These are phyloP conservation scores for Coniferiporia sulphurascens DNA, from an alignment of 1,284 basidiomycete species.

Conservation along the genomic window DNA sequence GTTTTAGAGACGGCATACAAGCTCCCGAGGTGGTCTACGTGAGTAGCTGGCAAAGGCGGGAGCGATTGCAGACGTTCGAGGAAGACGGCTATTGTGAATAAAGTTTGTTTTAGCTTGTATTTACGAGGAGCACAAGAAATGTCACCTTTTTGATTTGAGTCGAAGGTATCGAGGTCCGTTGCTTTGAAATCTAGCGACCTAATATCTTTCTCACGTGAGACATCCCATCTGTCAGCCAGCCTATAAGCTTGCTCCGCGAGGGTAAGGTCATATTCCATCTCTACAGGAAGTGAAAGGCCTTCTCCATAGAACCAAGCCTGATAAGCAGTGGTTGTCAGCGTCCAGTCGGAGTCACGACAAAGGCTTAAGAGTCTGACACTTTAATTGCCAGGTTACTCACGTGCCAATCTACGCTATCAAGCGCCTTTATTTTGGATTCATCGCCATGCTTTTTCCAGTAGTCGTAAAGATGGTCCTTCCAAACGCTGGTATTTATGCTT, in stretches of 20 bases:
- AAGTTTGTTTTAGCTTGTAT: not conserved
- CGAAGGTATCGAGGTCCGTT: constrained; percentile 53
- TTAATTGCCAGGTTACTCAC: too few relatives aligned
- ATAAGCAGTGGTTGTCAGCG: constrained; percentile 11
- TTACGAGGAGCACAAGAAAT: constrained; percentile 5
- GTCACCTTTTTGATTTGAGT: constrained; percentile 56
- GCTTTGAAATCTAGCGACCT: constrained; percentile 45
- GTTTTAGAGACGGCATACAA: constrained; percentile 51
- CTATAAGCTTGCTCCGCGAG: constrained; percentile 68
- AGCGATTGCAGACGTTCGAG: too few relatives aligned
- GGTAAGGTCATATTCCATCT: constrained; percentile 80
- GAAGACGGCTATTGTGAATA: constrained; percentile 54
- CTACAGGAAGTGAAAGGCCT: constrained; percentile 72
- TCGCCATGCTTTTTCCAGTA: constrained; percentile 67
- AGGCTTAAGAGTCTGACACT: too few relatives aligned
- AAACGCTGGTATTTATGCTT: constrained; percentile 85
- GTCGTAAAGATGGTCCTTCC: constrained; percentile 81
- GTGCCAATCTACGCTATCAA: constrained; percentile 78
- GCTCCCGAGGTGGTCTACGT: constrained; percentile 48
- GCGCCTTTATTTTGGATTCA: constrained; percentile 58
- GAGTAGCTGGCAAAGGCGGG: constrained; percentile 46
- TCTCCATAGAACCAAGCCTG: constrained; percentile 87
- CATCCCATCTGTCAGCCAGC: constrained; percentile 78
- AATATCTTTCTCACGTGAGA: constrained; percentile 48
- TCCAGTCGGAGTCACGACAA: not conserved